Evolutionary conservation across 2,329 filamentous ascomycete species (phyloP).

Genomic region (Pseudocercospora vitis): DNA sequence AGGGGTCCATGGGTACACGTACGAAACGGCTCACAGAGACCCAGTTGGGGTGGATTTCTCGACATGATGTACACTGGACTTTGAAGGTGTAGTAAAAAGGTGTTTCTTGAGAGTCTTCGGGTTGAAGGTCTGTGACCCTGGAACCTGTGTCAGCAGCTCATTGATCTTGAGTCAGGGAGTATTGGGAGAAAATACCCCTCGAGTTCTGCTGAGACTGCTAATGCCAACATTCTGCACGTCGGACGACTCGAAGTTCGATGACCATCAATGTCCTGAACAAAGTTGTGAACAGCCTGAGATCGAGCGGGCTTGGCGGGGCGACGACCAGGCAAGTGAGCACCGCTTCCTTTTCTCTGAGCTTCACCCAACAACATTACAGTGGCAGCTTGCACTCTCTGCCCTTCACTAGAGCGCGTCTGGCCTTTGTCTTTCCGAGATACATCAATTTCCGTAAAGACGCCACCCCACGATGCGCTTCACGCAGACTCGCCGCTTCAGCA

Average conservation of each 20-base stretch:
- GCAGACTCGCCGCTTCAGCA: not conserved
- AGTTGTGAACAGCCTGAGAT: not conserved
- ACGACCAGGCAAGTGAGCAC: not conserved
- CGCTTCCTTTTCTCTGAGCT: not conserved
- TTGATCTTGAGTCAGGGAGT: too few relatives aligned
- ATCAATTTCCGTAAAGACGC: too few relatives aligned
- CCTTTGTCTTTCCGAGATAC: not conserved
- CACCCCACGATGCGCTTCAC: not conserved
- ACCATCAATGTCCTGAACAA: constrained; percentile 18
- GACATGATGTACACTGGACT: constrained; percentile 96
- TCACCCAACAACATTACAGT: not conserved
- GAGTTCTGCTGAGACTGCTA: constrained; percentile 67
- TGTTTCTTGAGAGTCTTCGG: constrained; percentile 73
- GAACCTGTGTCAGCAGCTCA: constrained; percentile 3
- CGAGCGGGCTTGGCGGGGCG: constrained; percentile 4
- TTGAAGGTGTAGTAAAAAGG: constrained; percentile 98
- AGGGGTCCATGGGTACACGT: constrained; percentile 41
- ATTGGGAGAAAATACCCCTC: constrained; percentile 57
- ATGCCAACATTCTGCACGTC: constrained; percentile 58
- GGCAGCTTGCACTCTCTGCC: not conserved
- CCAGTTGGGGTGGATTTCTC: constrained; percentile 83
- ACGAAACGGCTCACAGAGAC: constrained; percentile 88
- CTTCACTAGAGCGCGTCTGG: not conserved
- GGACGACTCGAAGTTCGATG: not conserved
- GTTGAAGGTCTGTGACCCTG: constrained; percentile 87